Base-by-base conservation (phyloP, 1,284 basidiomycete genomes). In the Cerrena zonata region DNA sequence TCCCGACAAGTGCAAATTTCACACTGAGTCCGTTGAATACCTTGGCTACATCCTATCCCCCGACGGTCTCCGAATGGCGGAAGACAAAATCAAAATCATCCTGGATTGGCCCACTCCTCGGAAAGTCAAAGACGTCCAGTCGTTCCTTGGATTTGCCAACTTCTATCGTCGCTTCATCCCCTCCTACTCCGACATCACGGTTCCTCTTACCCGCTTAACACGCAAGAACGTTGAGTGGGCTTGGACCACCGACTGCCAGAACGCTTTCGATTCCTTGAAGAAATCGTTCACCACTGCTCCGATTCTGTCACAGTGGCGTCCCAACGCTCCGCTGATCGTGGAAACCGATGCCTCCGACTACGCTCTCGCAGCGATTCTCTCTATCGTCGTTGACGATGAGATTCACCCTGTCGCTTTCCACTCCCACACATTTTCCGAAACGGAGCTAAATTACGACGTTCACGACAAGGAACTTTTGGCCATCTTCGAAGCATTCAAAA, bases 111-210 rank as follows among this genome's bases (percentile, higher is more conserved):
- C 49, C 12, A 48, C n/a, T 19, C 54, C 58, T 4, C 19, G 15
- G 4, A 44, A 26, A 15, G 21, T 57, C 34, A 50, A 55, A 25
- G 47, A 61, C 3, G 37, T 61, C 22, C 52, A 54, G 45, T 39
- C 49, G 2, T 62, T 60, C 47, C 27, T 62, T n/a, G n/a, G n/a
- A n/a, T n/a, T n/a, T n/a, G n/a, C n/a, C n/a, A n/a, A n/a, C n/a
- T n/a, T n/a, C n/a, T 75, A 68, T 50, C 54, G 68, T 2, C 57
- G 65, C 7, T 78, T 77, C 52, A 69, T 78, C 36, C 37, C 57
- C 12, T 49, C 61, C 30, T 77, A 65, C 58, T 51, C 61, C 43
- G 12, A 73, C 59, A 36, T 54, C 37, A 13, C 67, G 61, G 3
- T 59, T 23, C 44, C 63, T 5, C 51, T 66, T 60, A 53, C 53